Evolutionary conservation across 2,329 filamentous ascomycete genomes (phyloP), one percentile per base, ranked within the genome.

Genomic region (Neoarthrinium moseri): DNA sequence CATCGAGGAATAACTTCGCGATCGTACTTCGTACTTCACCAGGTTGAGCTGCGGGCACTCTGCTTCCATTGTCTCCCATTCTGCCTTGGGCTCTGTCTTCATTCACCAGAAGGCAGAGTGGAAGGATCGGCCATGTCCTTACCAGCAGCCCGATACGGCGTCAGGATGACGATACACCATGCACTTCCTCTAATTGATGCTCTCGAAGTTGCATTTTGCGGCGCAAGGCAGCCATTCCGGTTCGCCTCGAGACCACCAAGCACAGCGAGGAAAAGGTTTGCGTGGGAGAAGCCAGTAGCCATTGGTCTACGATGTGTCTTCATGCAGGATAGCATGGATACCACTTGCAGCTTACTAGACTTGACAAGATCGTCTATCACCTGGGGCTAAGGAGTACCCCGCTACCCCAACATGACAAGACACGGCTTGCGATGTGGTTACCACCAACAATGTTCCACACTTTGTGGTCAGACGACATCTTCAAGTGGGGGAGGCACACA

Each of bases 1-100:
- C 74, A 43, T 79, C 75, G 20, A 82, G 91, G 63, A 99, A 99
- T 68, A 97, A 99, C 61, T 99, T 97, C 65, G 83, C 87, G 12
- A 84, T 97, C 56, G 78, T 89, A 13, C 65, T 96, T 49, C 72
- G 48, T 51, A 49, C 53, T 38, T 45, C 52, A 22, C 46, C 51
- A 18, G 48, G 35, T 22, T 56, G 51, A 55, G 44, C 47, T 46
- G 24, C 39, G 40, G 27, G 18, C 29, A 34, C 23, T 18, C 17
- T 41, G 29, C 23, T 21, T 35, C 27, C 12, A 39, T 44, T 20
- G 17, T 35, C 33, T 17, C 5, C 36, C n/a, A 39, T 8, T 17
- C n/a, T n/a, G n/a, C n/a, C n/a, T n/a, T n/a, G n/a, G n/a, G 10
- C 22, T 23, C 32, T 34, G 15, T 38, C 20, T 6, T 43, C 39